Percentiles rank a stretch among this genome's conserved stretches.
Conservation (phyloP, 495 filamentous ascomycete species). For the Aspergillus coremiiformis region DNA sequence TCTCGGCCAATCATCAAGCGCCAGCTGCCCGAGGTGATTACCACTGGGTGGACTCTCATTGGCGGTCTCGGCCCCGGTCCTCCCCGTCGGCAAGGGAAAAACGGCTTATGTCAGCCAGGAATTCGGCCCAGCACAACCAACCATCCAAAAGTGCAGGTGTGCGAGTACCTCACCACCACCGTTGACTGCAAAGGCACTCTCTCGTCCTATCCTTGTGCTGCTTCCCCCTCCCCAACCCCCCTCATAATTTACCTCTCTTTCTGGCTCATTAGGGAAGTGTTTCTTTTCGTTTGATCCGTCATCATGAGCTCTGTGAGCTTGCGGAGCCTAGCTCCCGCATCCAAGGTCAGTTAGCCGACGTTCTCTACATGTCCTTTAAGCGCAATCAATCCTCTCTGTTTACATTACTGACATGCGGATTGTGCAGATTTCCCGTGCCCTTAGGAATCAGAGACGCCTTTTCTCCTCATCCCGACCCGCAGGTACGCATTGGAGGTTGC, state of each 20-base stretch:
- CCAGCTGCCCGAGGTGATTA: conserved; percentile 32
- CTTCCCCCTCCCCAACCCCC: conserved; percentile 1
- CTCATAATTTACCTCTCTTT: conserved; percentile 8
- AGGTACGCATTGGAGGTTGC: conserved; percentile 46
- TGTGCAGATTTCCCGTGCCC: conserved; percentile 37
- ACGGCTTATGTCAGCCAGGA: conserved; percentile 33
- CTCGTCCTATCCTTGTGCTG: conserved; percentile 21
- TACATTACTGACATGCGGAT: conserved; percentile 19
- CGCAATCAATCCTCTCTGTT: conserved; percentile 1
- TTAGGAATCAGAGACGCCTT: conserved; percentile 53
- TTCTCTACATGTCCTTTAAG: not conserved
- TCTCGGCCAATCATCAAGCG: conserved; percentile 23
- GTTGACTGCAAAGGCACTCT: conserved; percentile 17
- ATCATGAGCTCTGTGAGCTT: conserved; percentile 53
- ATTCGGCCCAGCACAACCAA: conserved; percentile 20
- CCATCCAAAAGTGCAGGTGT: conserved; percentile 31
- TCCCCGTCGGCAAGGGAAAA: conserved; percentile 33
- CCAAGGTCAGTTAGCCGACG: conserved; percentile 39
- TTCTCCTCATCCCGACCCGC: conserved; percentile 83
- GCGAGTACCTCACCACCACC: conserved; percentile 22
- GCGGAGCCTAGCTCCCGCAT: conserved; percentile 52
- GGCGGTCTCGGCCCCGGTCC: conserved; percentile 26
- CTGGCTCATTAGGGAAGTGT: conserved; percentile 25
- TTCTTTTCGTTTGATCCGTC: conserved; percentile 29
- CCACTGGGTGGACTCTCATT: conserved; percentile 28